A percentile compares a stretch with the other conserved stretches of the same genome.
Evolutionary conservation across 345 rosid genomes (phyloP).

Genomic region (Gynandropsis gynandra): DNA sequence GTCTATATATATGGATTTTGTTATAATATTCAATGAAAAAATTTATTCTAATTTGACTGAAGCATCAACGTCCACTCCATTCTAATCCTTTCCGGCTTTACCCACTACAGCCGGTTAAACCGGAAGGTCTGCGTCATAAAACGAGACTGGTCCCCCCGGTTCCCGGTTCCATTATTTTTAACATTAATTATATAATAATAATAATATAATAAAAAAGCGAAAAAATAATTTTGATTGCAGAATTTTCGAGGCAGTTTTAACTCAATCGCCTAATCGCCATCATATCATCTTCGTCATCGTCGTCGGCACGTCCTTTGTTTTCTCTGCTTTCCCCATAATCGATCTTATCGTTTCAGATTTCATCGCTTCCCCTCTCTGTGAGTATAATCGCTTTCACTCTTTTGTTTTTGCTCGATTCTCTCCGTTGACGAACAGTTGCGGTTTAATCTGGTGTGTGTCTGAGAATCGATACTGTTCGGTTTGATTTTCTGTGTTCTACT

Average conservation of each 20-base stretch:
- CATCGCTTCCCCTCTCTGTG: neutral
- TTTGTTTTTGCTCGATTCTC: constrained; percentile 1
- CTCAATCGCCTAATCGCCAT: constrained; percentile 8
- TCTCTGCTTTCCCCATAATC: neutral
- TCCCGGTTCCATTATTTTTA: constrained; percentile 12
- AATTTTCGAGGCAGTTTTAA: constrained; percentile 7
- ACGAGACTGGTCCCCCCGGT: constrained; percentile 29
- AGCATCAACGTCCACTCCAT: too few relatives aligned
- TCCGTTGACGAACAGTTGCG: constrained; percentile 13
- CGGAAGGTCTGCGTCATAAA: neutral
- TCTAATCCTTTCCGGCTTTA: constrained; percentile 16
- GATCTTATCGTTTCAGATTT: constrained; percentile 20
- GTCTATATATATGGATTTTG: too few relatives aligned
- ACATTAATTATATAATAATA: neutral
- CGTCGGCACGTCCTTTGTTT: neutral
- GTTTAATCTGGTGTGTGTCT: neutral
- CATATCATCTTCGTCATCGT: constrained; percentile 11
- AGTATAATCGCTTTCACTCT: constrained; percentile 10
- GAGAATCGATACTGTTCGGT: neutral
- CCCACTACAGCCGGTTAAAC: constrained; percentile 34
- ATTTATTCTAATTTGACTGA: too few relatives aligned
- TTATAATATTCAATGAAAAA: too few relatives aligned
- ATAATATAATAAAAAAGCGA: neutral
- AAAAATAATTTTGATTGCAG: neutral
- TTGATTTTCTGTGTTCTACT: neutral